These are phyloP conservation scores for Colletotrichum lentis DNA, from an alignment of 2,329 filamentous ascomycete species.

Conservation along the genomic window DNA sequence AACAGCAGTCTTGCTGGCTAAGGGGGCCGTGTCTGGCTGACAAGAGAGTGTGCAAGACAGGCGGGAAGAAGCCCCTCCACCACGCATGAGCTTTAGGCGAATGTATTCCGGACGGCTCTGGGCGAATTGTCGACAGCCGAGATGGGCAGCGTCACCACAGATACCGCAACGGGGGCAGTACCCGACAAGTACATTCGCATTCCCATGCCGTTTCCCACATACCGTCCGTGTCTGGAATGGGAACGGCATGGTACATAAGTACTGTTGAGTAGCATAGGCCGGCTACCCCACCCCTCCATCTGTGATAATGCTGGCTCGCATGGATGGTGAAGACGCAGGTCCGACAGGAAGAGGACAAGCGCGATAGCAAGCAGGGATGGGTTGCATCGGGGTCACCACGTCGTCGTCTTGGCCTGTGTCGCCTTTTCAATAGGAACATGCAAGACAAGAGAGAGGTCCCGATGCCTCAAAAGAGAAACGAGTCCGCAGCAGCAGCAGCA, in stretches of 20 bases:
- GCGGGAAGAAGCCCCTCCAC: background rate
- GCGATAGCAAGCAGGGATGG: conserved; percentile 41
- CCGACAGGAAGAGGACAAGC: conserved; percentile 53
- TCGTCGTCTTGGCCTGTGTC: conserved; percentile 21
- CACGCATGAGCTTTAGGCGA: background rate
- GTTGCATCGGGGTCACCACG: conserved; percentile 31
- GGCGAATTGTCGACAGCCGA: conserved; percentile 8
- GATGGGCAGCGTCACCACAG: conserved; percentile 6
- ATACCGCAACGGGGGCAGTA: conserved; percentile 5
- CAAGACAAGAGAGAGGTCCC: conserved; percentile 15
- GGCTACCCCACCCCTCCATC: conserved; percentile 16
- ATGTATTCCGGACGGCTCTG: background rate
- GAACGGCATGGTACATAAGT: conserved; percentile 12
- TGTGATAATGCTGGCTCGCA: conserved; percentile 41
- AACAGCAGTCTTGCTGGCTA: background rate
- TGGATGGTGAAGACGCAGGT: conserved; percentile 51
- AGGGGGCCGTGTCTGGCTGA: conserved; percentile 7
- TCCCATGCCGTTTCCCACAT: no score
- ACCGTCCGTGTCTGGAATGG: background rate
- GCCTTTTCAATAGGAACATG: conserved; percentile 18
- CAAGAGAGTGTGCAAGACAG: conserved; percentile 2
- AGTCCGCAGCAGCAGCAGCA: conserved; percentile 1
- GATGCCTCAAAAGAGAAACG: conserved; percentile 15
- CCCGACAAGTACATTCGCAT: background rate
- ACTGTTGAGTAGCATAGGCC: background rate